Evolutionary conservation across 257 asterid genomes (phyloP).

Genomic region (Solanum medicagineum): DNA sequence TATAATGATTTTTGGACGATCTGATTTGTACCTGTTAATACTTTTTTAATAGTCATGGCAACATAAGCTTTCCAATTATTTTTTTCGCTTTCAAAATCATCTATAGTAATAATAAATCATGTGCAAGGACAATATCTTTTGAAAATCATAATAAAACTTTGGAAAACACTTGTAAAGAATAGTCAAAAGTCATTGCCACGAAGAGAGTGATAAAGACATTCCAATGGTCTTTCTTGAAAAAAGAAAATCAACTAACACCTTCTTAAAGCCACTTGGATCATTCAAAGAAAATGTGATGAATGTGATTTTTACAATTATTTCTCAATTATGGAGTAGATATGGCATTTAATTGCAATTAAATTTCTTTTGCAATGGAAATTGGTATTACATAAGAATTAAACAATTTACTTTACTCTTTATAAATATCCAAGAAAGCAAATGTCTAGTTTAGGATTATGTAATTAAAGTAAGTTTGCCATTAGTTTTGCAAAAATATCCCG

Average conservation of each 20-base stretch:
- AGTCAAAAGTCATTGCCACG: no score
- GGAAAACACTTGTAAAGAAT: no score
- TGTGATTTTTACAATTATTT: not conserved
- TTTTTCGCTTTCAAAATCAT: not conserved
- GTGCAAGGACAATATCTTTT: no score
- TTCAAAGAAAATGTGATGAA: not conserved
- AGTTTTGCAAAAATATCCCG: not conserved
- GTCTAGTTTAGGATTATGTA: not conserved
- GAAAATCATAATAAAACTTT: no score
- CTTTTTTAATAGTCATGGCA: not conserved
- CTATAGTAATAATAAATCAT: no score
- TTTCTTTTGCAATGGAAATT: not conserved
- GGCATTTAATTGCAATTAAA: not conserved
- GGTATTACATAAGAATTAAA: not conserved
- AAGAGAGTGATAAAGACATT: no score
- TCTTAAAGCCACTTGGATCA: not conserved
- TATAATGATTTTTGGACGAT: not conserved
- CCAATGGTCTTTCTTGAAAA: no score
- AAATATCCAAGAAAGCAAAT: not conserved
- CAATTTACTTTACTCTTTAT: not conserved
- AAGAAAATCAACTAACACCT: no score
- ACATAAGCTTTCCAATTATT: not conserved
- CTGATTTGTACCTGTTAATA: fast-evolving
- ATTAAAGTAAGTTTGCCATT: not conserved
- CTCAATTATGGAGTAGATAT: not conserved